phyloP scores from a whole-genome alignment of 495 filamentous ascomycete genomes.

The Saxophila tyrrhenica region DNA sequence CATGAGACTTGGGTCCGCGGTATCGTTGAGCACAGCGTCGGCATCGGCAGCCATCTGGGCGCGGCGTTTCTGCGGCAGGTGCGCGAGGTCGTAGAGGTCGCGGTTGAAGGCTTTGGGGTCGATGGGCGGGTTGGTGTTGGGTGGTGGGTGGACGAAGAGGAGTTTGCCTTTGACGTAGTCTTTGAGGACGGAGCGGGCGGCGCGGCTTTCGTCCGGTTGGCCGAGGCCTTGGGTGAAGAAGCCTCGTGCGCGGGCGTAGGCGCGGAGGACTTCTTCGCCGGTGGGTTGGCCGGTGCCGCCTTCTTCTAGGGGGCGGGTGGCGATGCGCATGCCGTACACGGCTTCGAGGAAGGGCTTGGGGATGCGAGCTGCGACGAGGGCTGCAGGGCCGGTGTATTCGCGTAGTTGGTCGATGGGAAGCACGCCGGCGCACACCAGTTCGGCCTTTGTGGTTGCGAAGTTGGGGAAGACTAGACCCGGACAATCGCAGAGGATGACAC shows the following conservation, averaged over 20 bases:
- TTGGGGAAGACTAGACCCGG: slow-evolving; percentile 98
- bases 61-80: slow-evolving; percentile 64
- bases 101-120: slow-evolving; percentile 71
- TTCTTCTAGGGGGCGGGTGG: slow-evolving; percentile 73
- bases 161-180: slow-evolving; percentile 97
- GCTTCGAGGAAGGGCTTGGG: slow-evolving; percentile 86
- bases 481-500: slow-evolving; percentile 92
- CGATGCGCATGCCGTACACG: slow-evolving; percentile 84
- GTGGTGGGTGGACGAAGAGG: slow-evolving; percentile 82
- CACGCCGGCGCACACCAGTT: slow-evolving; percentile 90
- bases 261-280: slow-evolving; percentile 70
- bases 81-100: slow-evolving; percentile 70
- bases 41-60: slow-evolving; percentile 37
- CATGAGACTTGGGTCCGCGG: slow-evolving; percentile 26
- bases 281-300: slow-evolving; percentile 86
- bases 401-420: slow-evolving; percentile 95
- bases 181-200: slow-evolving; percentile 82
- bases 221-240: slow-evolving; percentile 81
- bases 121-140: slow-evolving; percentile 44
- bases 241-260: slow-evolving; percentile 80
- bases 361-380: slow-evolving; percentile 78
- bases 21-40: slow-evolving; percentile 19
- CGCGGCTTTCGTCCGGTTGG: slow-evolving; percentile 84
- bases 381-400: slow-evolving; percentile 82
- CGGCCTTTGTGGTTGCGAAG: slow-evolving; percentile 92